A percentile compares a stretch with the other conserved stretches of the same genome.
phyloP scores from a whole-genome alignment of 306 rosid species.

The Carpinus fangiana region DNA sequence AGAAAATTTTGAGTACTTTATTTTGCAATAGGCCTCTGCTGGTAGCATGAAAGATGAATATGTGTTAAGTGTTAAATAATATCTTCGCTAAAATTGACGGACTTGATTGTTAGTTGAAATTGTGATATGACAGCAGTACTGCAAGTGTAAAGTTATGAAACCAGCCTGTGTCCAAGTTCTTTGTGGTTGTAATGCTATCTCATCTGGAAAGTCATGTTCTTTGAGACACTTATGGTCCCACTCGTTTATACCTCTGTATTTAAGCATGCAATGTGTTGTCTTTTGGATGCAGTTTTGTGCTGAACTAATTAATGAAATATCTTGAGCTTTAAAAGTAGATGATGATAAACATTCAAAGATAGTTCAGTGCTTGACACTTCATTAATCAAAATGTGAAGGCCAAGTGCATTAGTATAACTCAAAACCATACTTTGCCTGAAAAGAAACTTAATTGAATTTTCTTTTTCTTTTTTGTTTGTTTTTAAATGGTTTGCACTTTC shows the following conservation, averaged over 20 bases:
- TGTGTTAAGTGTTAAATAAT: not conserved
- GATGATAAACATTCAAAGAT: not conserved
- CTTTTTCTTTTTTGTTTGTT: not conserved
- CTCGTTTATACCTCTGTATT: not conserved
- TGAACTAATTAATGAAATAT: not conserved
- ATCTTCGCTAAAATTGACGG: not conserved
- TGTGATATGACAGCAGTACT: not conserved
- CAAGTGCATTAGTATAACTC: conserved; percentile 20
- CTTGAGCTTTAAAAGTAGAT: not conserved
- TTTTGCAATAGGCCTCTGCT: not conserved
- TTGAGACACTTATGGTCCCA: not conserved
- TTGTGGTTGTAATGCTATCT: not conserved
- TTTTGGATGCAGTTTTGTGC: not conserved
- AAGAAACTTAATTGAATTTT: conserved; percentile 5
- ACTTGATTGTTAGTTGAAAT: not conserved
- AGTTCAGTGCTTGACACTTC: not conserved
- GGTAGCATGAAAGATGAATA: not conserved
- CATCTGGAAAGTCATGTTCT: not conserved
- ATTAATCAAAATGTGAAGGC: not conserved
- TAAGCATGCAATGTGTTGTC: not conserved
- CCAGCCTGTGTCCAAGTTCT: not conserved
- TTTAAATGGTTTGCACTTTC: conserved; percentile 5
- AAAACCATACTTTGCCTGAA: conserved; percentile 11
- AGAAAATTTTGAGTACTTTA: not conserved
- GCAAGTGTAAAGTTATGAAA: not conserved